Conservation (phyloP, 371 early-diverging fungal genomes). For the Apophysomyces variabilis region DNA sequence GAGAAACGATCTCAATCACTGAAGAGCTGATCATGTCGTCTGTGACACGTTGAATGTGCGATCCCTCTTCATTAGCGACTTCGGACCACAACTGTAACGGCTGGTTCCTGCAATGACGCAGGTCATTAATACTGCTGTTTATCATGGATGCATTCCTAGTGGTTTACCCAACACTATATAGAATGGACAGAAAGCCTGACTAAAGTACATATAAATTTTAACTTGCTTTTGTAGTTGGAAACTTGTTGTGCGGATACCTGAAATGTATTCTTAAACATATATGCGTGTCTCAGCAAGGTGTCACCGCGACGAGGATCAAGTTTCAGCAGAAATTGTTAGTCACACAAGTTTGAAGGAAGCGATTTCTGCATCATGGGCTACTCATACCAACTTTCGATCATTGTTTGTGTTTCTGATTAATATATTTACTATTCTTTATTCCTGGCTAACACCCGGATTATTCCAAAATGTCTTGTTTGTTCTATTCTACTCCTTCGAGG, state of each 20-base stretch:
- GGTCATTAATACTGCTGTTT: neutral
- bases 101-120: constrained; percentile 60
- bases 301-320: too few relatives aligned
- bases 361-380: too few relatives aligned
- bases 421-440: too few relatives aligned
- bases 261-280: constrained; percentile 79
- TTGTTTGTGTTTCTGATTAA: too few relatives aligned
- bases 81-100: constrained; percentile 86
- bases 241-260: constrained; percentile 48
- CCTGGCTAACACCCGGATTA: too few relatives aligned
- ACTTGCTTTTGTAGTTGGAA: neutral
- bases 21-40: constrained; percentile 85
- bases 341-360: too few relatives aligned
- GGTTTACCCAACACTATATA: constrained; percentile 85
- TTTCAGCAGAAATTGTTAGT: too few relatives aligned
- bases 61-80: constrained; percentile 16
- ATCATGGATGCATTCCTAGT: neutral
- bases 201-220: constrained; percentile 25
- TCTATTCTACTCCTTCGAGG: too few relatives aligned
- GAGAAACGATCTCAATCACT: constrained; percentile 80
- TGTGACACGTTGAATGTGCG: constrained; percentile 77
- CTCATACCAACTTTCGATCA: too few relatives aligned
- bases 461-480: too few relatives aligned
- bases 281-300: too few relatives aligned
- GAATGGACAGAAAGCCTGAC: constrained; percentile 90